Base-by-base conservation (phyloP, 208 protist species). In the Lotmaria passim region DNA sequence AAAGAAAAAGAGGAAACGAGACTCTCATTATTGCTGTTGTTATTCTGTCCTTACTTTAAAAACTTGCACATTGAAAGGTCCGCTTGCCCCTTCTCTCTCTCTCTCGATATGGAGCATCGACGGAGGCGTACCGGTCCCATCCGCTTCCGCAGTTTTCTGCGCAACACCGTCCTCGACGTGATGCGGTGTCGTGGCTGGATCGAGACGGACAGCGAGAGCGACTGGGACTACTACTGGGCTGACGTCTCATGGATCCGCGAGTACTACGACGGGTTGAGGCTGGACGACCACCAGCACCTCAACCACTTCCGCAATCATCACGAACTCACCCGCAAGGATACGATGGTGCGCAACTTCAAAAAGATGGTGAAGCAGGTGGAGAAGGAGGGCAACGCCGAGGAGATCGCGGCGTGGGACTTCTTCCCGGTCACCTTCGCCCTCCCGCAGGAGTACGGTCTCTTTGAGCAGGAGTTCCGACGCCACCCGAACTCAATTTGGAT, bases 291-390 rank as follows among this genome's bases (percentile, higher is more conserved):
- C 50, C 89, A 96, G 76, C 80, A 85, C 19, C 69, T 99, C 15
- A 98, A 98, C 74, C 97, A 99, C 83, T 99, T 98, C 67, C 90
- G 93, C 50, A 98, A 98, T 66, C 95, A 98, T 85, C 98, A 98
- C 82, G 95, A 98, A 82, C 86, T 99, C 2, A 98, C 97, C 4
- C 87, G 96, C 31, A 99, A 99, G 78, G 96, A 99, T 59, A 81
- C 97, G 28, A 94, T 98, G 82, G 93, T 97, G 78, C 98, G 98
- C 73, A 98, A 99, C 66, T 79, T 98, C 50, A 98, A 98, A 81
- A 83, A 93, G 19, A 92, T 97, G 83, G 79, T 87, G 50, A 93
- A 96, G 71, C 64, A 82, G 10, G 48, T 97, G 8, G 93, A 98
- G 77, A 79, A 88, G 56, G 91, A 98, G 28, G 85, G 86, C 36